Conservation (phyloP, 148 eudicot genomes). For the Mesembryanthemum crystallinum region DNA sequence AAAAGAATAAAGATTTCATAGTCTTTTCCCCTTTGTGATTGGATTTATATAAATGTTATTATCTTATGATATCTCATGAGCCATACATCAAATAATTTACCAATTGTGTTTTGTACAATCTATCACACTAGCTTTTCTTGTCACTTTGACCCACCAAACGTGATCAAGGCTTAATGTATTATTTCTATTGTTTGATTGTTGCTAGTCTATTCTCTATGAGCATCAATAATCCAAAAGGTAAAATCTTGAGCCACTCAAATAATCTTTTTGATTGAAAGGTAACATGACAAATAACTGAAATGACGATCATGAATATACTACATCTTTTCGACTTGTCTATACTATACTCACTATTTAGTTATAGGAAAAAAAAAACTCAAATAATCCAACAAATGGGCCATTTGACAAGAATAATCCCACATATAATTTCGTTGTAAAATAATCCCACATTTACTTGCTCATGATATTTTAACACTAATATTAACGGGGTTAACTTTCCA, state of each 20-base stretch:
- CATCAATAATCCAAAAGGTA: conserved; percentile 3
- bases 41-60: neutral
- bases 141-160: conserved; percentile 20
- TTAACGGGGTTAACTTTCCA: no score
- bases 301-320: neutral
- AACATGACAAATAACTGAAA: conserved; percentile 9
- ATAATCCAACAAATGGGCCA: no score
- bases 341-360: neutral
- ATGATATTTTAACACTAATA: no score
- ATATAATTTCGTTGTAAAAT: no score
- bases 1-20: neutral
- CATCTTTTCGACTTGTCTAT: neutral
- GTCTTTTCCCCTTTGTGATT: neutral
- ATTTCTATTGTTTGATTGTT: neutral
- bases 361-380: no score
- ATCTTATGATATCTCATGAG: neutral
- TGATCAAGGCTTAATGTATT: conserved; percentile 5
- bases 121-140: conserved; percentile 1
- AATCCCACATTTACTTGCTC: no score
- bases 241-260: neutral
- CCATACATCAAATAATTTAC: neutral
- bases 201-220: conserved; percentile 6
- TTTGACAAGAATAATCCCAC: no score
- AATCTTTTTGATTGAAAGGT: neutral
- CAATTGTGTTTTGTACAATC: neutral